These are phyloP conservation scores for Fusarium siculi DNA, from an alignment of 2,329 filamentous ascomycete species.

Conservation along the genomic window DNA sequence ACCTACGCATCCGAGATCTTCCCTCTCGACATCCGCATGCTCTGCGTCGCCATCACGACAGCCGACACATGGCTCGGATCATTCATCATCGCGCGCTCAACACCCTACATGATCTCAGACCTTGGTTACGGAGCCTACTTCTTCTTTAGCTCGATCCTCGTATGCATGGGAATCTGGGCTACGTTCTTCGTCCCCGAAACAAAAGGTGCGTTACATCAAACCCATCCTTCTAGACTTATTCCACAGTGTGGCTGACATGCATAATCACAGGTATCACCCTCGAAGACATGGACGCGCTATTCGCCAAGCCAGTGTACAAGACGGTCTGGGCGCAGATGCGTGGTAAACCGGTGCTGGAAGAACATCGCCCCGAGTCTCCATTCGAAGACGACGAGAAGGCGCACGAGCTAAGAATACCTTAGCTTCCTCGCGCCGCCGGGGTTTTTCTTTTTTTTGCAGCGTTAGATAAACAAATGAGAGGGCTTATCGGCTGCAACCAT, in stretches of 20 bases:
- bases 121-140: conserved; percentile 63
- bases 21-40: conserved; percentile 52
- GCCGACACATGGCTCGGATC: conserved; percentile 53
- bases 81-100: conserved; percentile 53
- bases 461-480: conserved; percentile 14
- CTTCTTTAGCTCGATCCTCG: conserved; percentile 60
- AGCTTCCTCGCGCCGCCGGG: neutral
- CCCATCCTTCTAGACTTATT: neutral
- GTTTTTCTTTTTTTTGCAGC: conserved; percentile 16
- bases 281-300: conserved; percentile 58
- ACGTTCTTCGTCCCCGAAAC: conserved; percentile 64
- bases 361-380: conserved; percentile 36
- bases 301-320: conserved; percentile 46
- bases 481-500: conserved; percentile 24
- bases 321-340: conserved; percentile 47
- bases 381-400: conserved; percentile 34
- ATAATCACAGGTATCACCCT: conserved; percentile 51
- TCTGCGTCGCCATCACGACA: conserved; percentile 49
- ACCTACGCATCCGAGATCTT: conserved; percentile 61
- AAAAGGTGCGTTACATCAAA: conserved; percentile 50
- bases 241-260: conserved; percentile 6
- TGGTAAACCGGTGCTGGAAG: conserved; percentile 27
- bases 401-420: conserved; percentile 38
- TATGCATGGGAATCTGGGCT: conserved; percentile 58
- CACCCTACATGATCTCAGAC: conserved; percentile 54